Evolutionary conservation across 257 asterid species (phyloP).

Genomic region (Petrea volubilis): DNA sequence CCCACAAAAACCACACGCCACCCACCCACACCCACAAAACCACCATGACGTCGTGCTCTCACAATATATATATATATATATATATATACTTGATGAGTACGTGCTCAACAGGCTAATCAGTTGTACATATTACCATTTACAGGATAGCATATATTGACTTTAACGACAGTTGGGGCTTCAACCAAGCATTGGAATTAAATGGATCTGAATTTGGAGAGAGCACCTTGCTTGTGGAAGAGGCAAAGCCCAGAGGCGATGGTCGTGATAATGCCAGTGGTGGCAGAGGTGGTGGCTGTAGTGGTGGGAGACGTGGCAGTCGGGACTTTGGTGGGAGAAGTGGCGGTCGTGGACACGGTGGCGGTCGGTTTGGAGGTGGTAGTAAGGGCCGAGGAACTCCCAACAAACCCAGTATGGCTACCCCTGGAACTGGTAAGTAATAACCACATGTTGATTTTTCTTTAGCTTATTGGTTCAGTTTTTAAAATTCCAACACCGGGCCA

Average conservation of each 20-base stretch:
- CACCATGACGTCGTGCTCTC: too few relatives aligned
- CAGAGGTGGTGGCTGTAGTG: slow-evolving; percentile 11
- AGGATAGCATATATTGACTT: slow-evolving; percentile 79
- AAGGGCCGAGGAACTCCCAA: slow-evolving; percentile 20
- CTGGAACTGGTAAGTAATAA: slow-evolving; percentile 1
- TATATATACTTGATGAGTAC: too few relatives aligned
- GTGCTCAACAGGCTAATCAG: background rate
- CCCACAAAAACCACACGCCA: too few relatives aligned
- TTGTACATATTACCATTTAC: background rate
- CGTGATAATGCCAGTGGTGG: slow-evolving; percentile 35
- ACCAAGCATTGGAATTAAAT: slow-evolving; percentile 60
- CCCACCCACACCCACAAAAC: too few relatives aligned
- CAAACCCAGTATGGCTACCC: slow-evolving; percentile 24
- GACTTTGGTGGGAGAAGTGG: slow-evolving; percentile 3
- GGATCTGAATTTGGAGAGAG: slow-evolving; percentile 46
- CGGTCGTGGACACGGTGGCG: background rate
- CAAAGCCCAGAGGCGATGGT: slow-evolving; percentile 54
- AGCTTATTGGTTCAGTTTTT: background rate
- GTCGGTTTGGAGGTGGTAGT: slow-evolving; percentile 21
- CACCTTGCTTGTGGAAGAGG: slow-evolving; percentile 55
- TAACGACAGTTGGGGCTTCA: slow-evolving; percentile 36
- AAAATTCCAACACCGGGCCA: background rate
- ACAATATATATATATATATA: too few relatives aligned
- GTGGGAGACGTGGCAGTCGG: slow-evolving; percentile 10
- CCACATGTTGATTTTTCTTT: too few relatives aligned